A percentile compares a stretch with the other conserved stretches of the same genome.
Evolutionary conservation across 1,284 basidiomycete genomes (phyloP).

Genomic region (Austroboletus novae-zelandiae): DNA sequence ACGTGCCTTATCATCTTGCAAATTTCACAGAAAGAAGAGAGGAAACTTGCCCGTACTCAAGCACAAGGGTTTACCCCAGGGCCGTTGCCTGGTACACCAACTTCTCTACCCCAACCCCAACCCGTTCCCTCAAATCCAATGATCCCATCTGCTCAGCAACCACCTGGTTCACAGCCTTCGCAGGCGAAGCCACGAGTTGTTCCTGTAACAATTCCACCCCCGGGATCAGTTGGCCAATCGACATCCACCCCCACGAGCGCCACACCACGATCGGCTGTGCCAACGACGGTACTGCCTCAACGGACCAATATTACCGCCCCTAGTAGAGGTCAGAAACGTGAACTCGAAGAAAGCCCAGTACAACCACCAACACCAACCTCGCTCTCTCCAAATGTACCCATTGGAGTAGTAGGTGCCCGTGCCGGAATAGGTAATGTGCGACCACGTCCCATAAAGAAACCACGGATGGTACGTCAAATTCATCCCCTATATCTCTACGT

Average conservation of each 20-base stretch:
- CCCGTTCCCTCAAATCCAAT: constrained; percentile 28
- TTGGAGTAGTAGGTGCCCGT: constrained; percentile 44
- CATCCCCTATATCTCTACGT: neutral
- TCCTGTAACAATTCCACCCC: constrained; percentile 34
- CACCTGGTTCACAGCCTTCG: constrained; percentile 27
- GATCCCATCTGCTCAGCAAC: constrained; percentile 26
- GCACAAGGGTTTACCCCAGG: constrained; percentile 36
- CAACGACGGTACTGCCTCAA: constrained; percentile 23
- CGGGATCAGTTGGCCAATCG: constrained; percentile 14
- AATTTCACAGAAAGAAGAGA: constrained; percentile 62
- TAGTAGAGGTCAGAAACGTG: constrained; percentile 52
- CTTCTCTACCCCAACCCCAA: constrained; percentile 27
- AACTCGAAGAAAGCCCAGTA: constrained; percentile 37
- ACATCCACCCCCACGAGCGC: constrained; percentile 32
- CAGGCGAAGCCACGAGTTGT: constrained; percentile 40
- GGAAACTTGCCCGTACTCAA: constrained; percentile 64
- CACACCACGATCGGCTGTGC: constrained; percentile 31
- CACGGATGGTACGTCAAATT: constrained; percentile 55
- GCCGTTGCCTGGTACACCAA: constrained; percentile 27
- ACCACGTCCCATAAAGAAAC: constrained; percentile 74
- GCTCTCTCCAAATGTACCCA: constrained; percentile 29
- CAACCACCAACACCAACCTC: constrained; percentile 20
- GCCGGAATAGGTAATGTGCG: constrained; percentile 54
- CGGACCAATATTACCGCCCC: constrained; percentile 18
- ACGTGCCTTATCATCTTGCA: constrained; percentile 12